phyloP scores from a whole-genome alignment of 345 rosid genomes.

The Brassica rapa region DNA sequence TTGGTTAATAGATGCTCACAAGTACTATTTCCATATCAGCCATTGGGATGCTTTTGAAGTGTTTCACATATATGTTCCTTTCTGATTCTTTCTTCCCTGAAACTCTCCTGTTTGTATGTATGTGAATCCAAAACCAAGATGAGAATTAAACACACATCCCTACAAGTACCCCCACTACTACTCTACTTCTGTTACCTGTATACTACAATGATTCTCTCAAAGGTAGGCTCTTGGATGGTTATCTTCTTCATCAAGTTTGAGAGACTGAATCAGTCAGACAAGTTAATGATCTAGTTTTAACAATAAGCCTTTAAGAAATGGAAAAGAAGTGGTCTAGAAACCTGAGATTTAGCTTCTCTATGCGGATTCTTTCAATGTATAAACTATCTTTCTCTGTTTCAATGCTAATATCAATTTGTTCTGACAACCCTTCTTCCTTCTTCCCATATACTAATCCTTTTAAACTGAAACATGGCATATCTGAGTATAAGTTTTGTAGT shows the following conservation, averaged over 20 bases:
- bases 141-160: neutral
- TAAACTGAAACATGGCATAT: conserved; percentile 43
- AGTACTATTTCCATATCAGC: conserved; percentile 93
- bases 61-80: conserved; percentile 63
- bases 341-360: conserved; percentile 69
- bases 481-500: conserved; percentile 1
- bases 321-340: neutral
- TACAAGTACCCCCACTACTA: neutral
- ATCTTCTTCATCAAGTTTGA: conserved; percentile 54
- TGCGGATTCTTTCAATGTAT: conserved; percentile 61
- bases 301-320: neutral
- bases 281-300: neutral
- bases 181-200: conserved; percentile 55
- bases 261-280: conserved; percentile 40
- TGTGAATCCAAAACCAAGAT: conserved; percentile 6
- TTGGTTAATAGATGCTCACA: conserved; percentile 47
- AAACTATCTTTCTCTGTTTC: conserved; percentile 45
- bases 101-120: conserved; percentile 51
- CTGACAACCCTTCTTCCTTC: conserved; percentile 22
- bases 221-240: conserved; percentile 81
- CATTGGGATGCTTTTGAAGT: conserved; percentile 84
- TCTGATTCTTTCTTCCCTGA: conserved; percentile 45
- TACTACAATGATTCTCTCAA: conserved; percentile 73
- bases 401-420: conserved; percentile 43
- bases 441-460: conserved; percentile 44